Base-by-base conservation (phyloP, 371 early-diverging fungal species). In the Circinella umbellata region DNA sequence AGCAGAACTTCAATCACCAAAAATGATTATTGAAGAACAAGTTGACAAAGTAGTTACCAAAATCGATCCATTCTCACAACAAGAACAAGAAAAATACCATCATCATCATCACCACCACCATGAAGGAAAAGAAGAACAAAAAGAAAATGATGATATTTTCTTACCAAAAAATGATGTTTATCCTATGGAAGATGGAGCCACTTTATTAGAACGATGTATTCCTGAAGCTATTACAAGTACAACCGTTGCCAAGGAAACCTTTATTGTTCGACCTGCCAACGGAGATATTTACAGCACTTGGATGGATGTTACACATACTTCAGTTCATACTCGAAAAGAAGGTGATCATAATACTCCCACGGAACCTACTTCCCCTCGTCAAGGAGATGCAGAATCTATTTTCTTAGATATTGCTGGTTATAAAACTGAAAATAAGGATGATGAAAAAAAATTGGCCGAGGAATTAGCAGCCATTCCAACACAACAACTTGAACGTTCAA, bases 381-480 rank as follows among this genome's bases (percentile, higher is more conserved):
- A 77, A 5, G 65, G 60, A 5, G 70, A 69, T 46, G 73, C 80
- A 61, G 80, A 79, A 53, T 80, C 80, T 1, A 84, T 84, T 27
- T 82, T 88, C 18, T 71, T 88, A 69, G 88, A 88, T 73, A 88
- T 88, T 73, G 84, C 88, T 34, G 88, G 88, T 49, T 88, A 88
- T 61, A 88, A 88, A 66, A 87, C 86, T 9, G 84, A 80, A 4
- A 77, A 79, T 34, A 27, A 27, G 27, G 77, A 75, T 53, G 51
- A 64, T 11, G 13, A 51, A 5, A 64, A 46, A 37, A 72, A 20
- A 18, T 51, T 10, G 62, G 27, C 8, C n/a, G 51, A 51, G 51
- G 51, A 51, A 5, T 15, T 20, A 35, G 46, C 8, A 14, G 15
- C 37, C 20, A 49, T 15, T 42, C 37, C 27, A 42, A 42, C 54